Conservation (phyloP, 345 rosid species). For the Citrus sinensis region DVS_A1.0 CM039161.1:21563001-21563500, state of each 20-base stretch:
- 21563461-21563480: not conserved
- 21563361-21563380: not conserved
- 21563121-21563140: constrained; percentile 38
- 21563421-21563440: too few relatives aligned
- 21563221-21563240: constrained; percentile 96
- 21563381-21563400: not conserved
- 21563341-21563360: not conserved
- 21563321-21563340: not conserved
- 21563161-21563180: constrained; percentile 46
- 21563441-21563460: not conserved
- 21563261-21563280: constrained; percentile 81
- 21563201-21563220: constrained; percentile 84
- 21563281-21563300: not conserved
- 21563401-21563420: not conserved
- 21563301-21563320: not conserved
- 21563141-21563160: constrained; percentile 64
- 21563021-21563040: not conserved
- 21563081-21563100: not conserved
- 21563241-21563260: constrained; percentile 97
- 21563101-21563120: not conserved
- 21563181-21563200: constrained; percentile 94
- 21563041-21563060: too few relatives aligned
- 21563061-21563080: not conserved
- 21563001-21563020: not conserved
- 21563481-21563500: not conserved